These are phyloP conservation scores for Plantago coronopus DNA, from an alignment of 305 asterid species.

Conservation along the genomic window DNA sequence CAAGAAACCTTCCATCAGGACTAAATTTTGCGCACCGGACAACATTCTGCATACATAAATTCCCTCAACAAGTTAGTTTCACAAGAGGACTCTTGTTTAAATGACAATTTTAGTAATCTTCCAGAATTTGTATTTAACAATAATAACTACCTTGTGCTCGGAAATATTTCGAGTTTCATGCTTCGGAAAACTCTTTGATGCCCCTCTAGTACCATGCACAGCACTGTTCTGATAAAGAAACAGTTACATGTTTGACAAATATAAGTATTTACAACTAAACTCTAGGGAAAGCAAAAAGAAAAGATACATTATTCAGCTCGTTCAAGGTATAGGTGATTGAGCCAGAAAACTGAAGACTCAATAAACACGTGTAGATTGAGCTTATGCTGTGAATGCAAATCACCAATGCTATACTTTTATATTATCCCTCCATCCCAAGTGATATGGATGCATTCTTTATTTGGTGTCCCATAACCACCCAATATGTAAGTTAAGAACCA, in stretches of 20 bases:
- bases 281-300: too few species aligned
- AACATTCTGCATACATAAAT: constrained; percentile 42
- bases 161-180: constrained; percentile 74
- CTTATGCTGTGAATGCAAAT: not conserved
- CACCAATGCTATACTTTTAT: not conserved
- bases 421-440: too few species aligned
- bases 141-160: constrained; percentile 74
- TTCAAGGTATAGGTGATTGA: too few species aligned
- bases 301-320: too few species aligned
- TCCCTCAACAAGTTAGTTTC: constrained; percentile 5
- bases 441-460: too few species aligned
- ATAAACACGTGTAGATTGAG: not conserved
- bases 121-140: constrained; percentile 13
- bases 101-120: constrained; percentile 14
- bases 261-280: too few species aligned
- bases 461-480: too few species aligned
- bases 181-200: constrained; percentile 70
- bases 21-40: constrained; percentile 90
- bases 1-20: constrained; percentile 86
- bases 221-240: constrained; percentile 38
- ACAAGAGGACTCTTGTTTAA: constrained; percentile 17
- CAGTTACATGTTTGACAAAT: not conserved
- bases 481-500: too few species aligned
- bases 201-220: constrained; percentile 51
- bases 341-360: not conserved